Evolutionary conservation across 345 rosid genomes (phyloP), one percentile per base, ranked within the genome.

Genomic region (Geranium brycei): DNA sequence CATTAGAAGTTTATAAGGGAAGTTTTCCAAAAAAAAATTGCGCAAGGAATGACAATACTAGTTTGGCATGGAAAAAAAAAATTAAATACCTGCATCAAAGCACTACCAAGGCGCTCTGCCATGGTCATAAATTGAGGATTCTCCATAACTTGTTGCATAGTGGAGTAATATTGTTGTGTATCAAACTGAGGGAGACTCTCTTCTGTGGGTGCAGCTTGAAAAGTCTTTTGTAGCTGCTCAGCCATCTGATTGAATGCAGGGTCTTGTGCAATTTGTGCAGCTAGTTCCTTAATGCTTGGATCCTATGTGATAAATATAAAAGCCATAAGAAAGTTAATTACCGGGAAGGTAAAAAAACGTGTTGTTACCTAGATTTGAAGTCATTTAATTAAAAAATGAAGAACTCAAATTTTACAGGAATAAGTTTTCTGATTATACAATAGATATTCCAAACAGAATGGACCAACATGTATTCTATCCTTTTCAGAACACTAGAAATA

Each of bases 91-190:
- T 90, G 88, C 79, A 93, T 85, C 63, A 93, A 72, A 30, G 96
- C 92, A 80, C 19, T 79, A 60, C 97, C 99, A 73, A 93, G 97
- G 56, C 80, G 89, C 78, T 93, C 92, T 0, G 99, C 99, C 99
- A 93, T 93, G 15, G 87, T 79, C 89, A 82, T 81, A 76, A 93
- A 90, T 51, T 86, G 92, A 38, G 96, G 99, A 78, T 93, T 93
- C 78, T 91, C 85, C 97, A 93, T 90, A 76, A 93, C 97, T 75
- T 93, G 96, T 63, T 88, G 91, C 95, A 93, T 87, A 10, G 99
- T 93, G 57, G 83, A 63, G 40, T 79, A 73, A 72, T 93, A 93
- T 63, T 88, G 89, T 61, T 88, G 83, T 18, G 87, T 66, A 67
- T 93, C 95, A 69, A 93, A 81, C 75, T 78, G 81, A 31, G 97